Base-by-base conservation (phyloP, 306 rosid genomes). In the Pyrus communis region DNA sequence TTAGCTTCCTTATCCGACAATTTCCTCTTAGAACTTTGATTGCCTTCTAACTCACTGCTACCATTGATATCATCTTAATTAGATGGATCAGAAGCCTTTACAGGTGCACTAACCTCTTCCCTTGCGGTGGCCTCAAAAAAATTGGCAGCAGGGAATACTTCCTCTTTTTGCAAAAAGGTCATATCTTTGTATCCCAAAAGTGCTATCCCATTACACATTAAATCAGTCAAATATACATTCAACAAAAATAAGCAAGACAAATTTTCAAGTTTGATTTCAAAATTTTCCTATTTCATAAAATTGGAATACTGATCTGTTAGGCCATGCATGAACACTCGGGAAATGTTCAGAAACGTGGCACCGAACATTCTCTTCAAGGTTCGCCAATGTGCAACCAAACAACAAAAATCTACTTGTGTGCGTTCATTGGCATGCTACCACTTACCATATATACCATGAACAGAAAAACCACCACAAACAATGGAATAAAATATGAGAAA, bases 101-200 rank as follows among this genome's bases (percentile, higher is more conserved):
- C 74, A 54, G 84, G 75, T 80, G 85, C 82, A 83, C 63, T 78
- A 51, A 76, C 93, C 75, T 89, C 95, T 76, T 75, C 51, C 67
- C 74, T 72, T 58, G 78, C 67, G 51, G 85, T 74, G 86, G 79
- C 70, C 58, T 86, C 89, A 66, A 88, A 71, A 74, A 75, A 81
- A 71, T 78, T 71, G 54, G 78, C 73, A 59, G 73, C 64, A 13
- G 88, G 86, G 71, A 92, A 87, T 67, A 95, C 87, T 87, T 92
- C 98, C 80, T 95, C 99, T 80, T 91, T 98, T 82, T 79, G 67
- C 84, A 83, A 75, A 81, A 95, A 95, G 62, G 91, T 91, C 98
- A 92, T 95, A 71, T 95, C 96, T 62, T 89, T 91, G 38, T 71
- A 90, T 63, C 75, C 79, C 87, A 79, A 80, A 42, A 27, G 74